Conservation (phyloP, 352 stramenopile species). For the Phytophthora sojae region DNA sequence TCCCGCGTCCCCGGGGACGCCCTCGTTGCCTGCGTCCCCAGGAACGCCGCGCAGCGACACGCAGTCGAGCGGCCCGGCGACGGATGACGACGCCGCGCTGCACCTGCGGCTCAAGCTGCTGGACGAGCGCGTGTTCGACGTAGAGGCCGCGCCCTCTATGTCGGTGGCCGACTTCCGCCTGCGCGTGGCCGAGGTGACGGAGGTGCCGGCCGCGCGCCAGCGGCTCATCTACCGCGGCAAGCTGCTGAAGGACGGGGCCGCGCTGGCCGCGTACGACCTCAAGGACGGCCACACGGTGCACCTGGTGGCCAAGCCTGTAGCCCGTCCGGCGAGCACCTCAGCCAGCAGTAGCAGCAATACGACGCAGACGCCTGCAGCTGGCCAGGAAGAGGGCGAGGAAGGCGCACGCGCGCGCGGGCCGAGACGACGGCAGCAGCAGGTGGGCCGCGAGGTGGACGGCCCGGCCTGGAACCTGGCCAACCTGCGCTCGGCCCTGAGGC, state of each 20-base stretch:
- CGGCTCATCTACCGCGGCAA: slow-evolving; percentile 94
- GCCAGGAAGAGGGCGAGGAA: background rate
- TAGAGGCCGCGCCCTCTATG: slow-evolving; percentile 53
- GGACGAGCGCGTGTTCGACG: slow-evolving; percentile 80
- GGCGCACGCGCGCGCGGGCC: no score
- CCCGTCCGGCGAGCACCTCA: background rate
- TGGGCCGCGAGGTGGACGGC: slow-evolving; percentile 24
- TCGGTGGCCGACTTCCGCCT: slow-evolving; percentile 71
- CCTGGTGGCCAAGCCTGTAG: slow-evolving; percentile 76
- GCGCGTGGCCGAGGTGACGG: slow-evolving; percentile 60
- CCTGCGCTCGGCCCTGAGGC: slow-evolving; percentile 58
- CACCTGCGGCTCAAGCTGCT: slow-evolving; percentile 79
- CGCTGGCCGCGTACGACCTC: slow-evolving; percentile 85
- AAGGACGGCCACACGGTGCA: slow-evolving; percentile 94
- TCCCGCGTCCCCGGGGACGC: no score
- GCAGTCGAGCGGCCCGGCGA: no score
- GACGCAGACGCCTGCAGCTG: slow-evolving; percentile 18
- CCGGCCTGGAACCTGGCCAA: slow-evolving; percentile 70
- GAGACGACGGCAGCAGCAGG: background rate
- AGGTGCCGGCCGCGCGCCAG: slow-evolving; percentile 71
- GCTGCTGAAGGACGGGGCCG: slow-evolving; percentile 81
- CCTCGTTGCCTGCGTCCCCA: no score
- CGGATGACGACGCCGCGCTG: slow-evolving; percentile 18
- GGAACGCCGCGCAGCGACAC: no score
- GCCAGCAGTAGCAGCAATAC: slow-evolving; percentile 6